Evolutionary conservation across 177 flowering plant genomes (phyloP).

Genomic region (Vitis hybrid): DNA sequence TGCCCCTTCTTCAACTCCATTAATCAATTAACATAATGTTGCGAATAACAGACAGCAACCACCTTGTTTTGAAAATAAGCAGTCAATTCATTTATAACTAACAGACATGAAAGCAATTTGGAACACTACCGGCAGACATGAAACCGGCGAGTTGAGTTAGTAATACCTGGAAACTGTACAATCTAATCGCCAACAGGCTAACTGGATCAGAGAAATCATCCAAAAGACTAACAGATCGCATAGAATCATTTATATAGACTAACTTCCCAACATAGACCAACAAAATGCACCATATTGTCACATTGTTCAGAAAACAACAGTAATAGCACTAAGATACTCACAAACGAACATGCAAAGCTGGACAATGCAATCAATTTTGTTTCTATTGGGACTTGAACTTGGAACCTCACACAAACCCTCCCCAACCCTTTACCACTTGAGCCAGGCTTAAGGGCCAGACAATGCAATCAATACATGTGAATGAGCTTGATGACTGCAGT

Average conservation of each 20-base stretch:
- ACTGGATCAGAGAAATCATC: neutral
- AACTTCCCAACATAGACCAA: neutral
- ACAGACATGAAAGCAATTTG: neutral
- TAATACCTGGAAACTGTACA: neutral
- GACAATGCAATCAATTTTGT: no score
- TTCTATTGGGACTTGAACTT: no score
- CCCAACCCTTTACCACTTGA: no score
- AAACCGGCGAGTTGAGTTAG: neutral
- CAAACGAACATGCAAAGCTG: no score
- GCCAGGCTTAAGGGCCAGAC: no score
- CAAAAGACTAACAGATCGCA: neutral
- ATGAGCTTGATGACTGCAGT: no score
- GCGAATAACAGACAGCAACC: neutral
- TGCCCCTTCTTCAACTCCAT: neutral
- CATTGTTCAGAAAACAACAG: no score
- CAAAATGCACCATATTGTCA: neutral
- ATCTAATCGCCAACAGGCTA: neutral
- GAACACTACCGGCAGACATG: neutral
- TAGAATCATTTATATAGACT: neutral
- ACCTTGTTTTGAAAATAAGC: neutral
- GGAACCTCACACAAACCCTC: no score
- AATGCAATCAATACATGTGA: no score
- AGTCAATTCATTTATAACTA: neutral
- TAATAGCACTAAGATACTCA: no score
- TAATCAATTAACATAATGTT: neutral